phyloP scores from a whole-genome alignment of 192 early-diverging fungal species.

The Cladochytrium replicatum region DNA sequence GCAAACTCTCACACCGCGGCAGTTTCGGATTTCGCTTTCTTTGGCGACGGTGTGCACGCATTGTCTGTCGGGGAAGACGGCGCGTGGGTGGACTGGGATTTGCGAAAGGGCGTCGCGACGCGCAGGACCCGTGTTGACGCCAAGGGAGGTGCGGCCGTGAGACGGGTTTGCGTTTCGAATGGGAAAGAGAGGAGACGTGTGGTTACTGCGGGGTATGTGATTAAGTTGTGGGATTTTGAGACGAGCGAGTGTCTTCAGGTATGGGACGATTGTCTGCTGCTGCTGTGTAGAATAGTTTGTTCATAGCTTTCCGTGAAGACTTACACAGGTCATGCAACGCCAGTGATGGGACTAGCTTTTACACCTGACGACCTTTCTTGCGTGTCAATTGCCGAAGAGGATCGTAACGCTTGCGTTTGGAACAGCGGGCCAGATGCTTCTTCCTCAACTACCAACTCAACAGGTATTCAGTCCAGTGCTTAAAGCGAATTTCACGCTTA shows the following conservation, averaged over 20 bases:
- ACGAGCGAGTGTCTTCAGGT: neutral
- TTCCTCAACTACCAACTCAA: too few species aligned
- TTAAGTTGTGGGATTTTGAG: constrained; percentile 18
- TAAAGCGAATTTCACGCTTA: too few species aligned
- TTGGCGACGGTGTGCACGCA: constrained; percentile 8
- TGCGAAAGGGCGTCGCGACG: constrained; percentile 13
- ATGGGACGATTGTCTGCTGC: constrained; percentile 3
- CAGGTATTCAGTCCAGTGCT: too few species aligned
- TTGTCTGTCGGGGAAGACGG: constrained; percentile 20
- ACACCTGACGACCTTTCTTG: neutral
- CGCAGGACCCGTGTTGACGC: constrained; percentile 4
- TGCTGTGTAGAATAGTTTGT: too few species aligned
- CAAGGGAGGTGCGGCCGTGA: too few species aligned
- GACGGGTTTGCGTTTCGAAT: too few species aligned
- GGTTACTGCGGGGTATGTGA: constrained; percentile 8
- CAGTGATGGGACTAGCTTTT: neutral
- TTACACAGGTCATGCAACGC: constrained; percentile 1
- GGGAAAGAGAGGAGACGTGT: constrained; percentile 2
- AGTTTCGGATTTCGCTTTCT: constrained; percentile 20
- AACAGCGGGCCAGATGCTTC: too few species aligned
- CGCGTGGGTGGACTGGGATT: constrained; percentile 19
- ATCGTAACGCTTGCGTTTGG: too few species aligned
- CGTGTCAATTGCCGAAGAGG: neutral
- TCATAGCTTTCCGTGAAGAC: too few species aligned
- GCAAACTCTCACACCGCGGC: constrained; percentile 11